Percentiles rank a stretch among this genome's conserved stretches.
Conservation (phyloP, 495 filamentous ascomycete species). For the Xylaria bambusicola region DNA sequence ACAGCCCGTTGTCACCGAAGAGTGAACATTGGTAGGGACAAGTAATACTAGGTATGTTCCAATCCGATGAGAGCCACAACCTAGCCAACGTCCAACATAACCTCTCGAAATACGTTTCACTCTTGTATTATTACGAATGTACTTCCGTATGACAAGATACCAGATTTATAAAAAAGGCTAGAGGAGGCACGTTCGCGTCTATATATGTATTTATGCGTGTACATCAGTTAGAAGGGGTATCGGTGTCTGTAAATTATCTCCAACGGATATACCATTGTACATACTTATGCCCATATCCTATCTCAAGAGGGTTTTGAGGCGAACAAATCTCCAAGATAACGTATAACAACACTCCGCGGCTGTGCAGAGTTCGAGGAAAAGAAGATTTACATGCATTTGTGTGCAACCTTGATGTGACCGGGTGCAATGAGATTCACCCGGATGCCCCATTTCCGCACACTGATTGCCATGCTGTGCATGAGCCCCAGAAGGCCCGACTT, state of each 20-base stretch:
- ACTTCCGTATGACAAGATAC: not conserved
- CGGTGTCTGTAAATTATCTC: too few species aligned
- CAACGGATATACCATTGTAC: too few species aligned
- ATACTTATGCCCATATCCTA: too few species aligned
- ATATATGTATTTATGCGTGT: not conserved
- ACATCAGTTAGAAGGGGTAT: not conserved
- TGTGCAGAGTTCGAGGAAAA: too few species aligned
- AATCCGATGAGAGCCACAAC: too few species aligned
- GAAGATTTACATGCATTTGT: conserved; percentile 37
- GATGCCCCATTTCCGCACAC: conserved; percentile 27
- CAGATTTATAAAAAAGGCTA: not conserved
- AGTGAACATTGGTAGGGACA: too few species aligned
- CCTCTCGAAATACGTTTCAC: not conserved
- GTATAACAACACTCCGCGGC: conserved; percentile 11
- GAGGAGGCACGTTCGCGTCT: not conserved
- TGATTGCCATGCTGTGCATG: conserved; percentile 50
- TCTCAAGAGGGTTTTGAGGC: not conserved
- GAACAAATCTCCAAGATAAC: conserved; percentile 1
- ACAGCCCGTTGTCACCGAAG: conserved; percentile 19
- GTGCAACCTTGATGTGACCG: conserved; percentile 34
- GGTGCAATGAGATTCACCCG: conserved; percentile 36
- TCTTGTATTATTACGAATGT: conserved; percentile 3
- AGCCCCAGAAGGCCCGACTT: conserved; percentile 51
- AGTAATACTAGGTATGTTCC: too few species aligned
- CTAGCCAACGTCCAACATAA: too few species aligned